Conservation (phyloP, 257 asterid species). For the Solanum lignicaule region DNA sequence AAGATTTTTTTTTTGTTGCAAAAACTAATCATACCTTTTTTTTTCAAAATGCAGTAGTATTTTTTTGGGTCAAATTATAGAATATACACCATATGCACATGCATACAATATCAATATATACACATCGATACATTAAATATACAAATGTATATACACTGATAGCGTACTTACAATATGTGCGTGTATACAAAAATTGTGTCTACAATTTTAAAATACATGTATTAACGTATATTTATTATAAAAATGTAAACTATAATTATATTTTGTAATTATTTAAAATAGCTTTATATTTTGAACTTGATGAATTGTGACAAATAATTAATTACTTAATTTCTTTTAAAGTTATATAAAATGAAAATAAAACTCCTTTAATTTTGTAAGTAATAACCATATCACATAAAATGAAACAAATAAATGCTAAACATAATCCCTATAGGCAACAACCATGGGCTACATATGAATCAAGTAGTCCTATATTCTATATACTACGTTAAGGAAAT, state of each 20-base stretch:
- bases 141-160: neutral
- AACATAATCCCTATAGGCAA: neutral
- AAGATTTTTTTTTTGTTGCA: neutral
- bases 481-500: no score
- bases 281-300: neutral
- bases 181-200: neutral
- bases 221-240: neutral
- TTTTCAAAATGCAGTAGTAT: neutral
- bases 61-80: neutral
- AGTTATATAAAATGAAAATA: neutral
- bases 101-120: neutral
- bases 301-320: neutral
- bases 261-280: no score
- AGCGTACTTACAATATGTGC: neutral
- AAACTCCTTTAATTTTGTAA: no score
- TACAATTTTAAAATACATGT: neutral
- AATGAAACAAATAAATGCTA: neutral
- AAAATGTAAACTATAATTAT: no score
- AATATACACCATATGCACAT: neutral
- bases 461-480: no score
- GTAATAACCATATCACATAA: neutral
- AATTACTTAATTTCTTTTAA: neutral
- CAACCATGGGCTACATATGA: no score
- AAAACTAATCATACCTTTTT: neutral
- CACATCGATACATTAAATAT: neutral